Evolutionary conservation across 2,329 filamentous ascomycete genomes (phyloP).

Genomic region (Pseudonectria foliicola): DNA sequence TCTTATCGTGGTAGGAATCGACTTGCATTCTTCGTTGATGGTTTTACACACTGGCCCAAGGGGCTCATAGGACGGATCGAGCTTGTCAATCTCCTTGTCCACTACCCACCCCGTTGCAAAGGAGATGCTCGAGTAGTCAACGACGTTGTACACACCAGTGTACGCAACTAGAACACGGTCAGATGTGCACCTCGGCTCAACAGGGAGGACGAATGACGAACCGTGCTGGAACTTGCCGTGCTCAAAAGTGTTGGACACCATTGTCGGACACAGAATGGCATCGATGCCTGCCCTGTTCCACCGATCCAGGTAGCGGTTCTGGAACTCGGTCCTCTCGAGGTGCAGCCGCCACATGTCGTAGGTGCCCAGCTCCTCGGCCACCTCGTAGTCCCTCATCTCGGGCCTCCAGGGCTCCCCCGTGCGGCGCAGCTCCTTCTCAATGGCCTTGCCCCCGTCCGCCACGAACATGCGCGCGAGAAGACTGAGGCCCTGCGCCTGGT

Average conservation of each 20-base stretch:
- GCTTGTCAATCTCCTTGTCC: slow-evolving; percentile 32
- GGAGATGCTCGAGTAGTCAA: slow-evolving; percentile 41
- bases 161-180: slow-evolving; percentile 33
- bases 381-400: slow-evolving; percentile 28
- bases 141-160: slow-evolving; percentile 42
- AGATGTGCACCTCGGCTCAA: not conserved
- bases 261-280: slow-evolving; percentile 53
- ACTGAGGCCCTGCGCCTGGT: slow-evolving; percentile 30
- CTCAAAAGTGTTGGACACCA: slow-evolving; percentile 36
- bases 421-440: slow-evolving; percentile 30
- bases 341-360: slow-evolving; percentile 43
- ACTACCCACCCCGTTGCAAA: slow-evolving; percentile 37
- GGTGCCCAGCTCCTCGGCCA: slow-evolving; percentile 31
- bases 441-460: slow-evolving; percentile 39
- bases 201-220: slow-evolving; percentile 13
- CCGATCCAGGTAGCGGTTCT: slow-evolving; percentile 39
- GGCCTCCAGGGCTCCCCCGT: slow-evolving; percentile 37
- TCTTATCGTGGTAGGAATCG: not conserved
- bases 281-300: slow-evolving; percentile 47
- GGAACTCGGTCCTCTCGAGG: slow-evolving; percentile 36
- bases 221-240: slow-evolving; percentile 37
- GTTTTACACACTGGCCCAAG: slow-evolving; percentile 30
- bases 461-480: slow-evolving; percentile 41
- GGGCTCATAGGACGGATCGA: slow-evolving; percentile 23
- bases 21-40: slow-evolving; percentile 38